Conservation (phyloP, 495 filamentous ascomycete species). For the Aspergillus nidulans region DNA sequence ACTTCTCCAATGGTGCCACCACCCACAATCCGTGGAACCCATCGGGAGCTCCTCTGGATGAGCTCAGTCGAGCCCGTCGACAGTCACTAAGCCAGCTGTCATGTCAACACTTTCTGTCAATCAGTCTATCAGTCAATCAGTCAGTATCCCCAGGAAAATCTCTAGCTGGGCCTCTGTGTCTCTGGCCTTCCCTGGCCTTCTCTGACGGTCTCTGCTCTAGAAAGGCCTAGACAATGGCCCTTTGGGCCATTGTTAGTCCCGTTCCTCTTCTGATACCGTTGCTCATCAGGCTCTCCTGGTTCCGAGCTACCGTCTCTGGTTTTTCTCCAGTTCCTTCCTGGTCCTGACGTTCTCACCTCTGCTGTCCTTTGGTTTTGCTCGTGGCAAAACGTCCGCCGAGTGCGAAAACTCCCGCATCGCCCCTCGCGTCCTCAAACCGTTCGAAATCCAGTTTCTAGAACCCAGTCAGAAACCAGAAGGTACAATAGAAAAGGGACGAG, state of each 20-base stretch:
- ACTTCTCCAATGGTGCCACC: too few species aligned
- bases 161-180: too few species aligned
- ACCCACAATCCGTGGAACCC: too few species aligned
- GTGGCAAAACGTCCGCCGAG: not conserved
- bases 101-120: too few species aligned
- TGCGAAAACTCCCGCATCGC: not conserved
- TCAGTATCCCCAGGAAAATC: too few species aligned
- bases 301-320: not conserved
- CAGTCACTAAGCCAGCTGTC: too few species aligned
- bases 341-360: not conserved
- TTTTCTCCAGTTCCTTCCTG: not conserved
- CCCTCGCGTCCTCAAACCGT: not conserved
- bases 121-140: too few species aligned
- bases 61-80: too few species aligned
- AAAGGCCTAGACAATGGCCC: not conserved
- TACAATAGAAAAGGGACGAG: not conserved
- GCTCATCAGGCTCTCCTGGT: not conserved
- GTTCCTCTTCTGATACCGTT: too few species aligned
- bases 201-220: not conserved
- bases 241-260: too few species aligned
- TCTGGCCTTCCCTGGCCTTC: too few species aligned
- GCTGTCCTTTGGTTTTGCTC: not conserved
- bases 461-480: not conserved
- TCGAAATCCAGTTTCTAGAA: not conserved
- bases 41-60: too few species aligned